Evolutionary conservation across 2,329 filamentous ascomycete species (phyloP), one percentile per base, ranked within the genome.

Genomic region (Didymella arachidicola): DNA sequence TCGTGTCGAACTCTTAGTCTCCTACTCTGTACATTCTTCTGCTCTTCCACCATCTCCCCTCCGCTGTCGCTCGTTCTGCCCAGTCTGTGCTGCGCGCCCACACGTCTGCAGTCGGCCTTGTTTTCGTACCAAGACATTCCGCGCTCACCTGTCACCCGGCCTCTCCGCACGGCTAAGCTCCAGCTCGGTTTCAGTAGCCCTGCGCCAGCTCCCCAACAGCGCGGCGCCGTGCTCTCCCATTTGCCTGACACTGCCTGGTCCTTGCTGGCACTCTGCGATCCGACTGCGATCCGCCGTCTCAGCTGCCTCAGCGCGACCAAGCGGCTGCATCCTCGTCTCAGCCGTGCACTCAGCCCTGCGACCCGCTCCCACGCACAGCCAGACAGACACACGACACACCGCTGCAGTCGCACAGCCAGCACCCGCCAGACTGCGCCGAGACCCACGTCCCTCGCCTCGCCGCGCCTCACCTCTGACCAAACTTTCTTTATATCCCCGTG

Each of bases 301-400:
- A 30, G 49, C 61, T 45, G 44, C 53, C 43, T 43, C 38, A 50
- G 30, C 64, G 53, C 62, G 44, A 58, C 39, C 29, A 48, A 48
- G 50, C 55, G 69, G 70, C 70, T 53, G 68, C 70, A 70, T 56
- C 56, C 60, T 26, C 49, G 73, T 76, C 73, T 75, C 73, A 74
- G 58, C 64, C 64, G 61, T 58, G 60, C 70, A 53, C 58, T 43
- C 64, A 63, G 64, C 66, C 64, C 62, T 66, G 60, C 65, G 47
- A 56, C 49, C 62, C 18, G 11, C 25, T 27, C 62, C 53, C 57
- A 58, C 46, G 43, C 48, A 48, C 64, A 48, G 36, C 36, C 36
- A 18, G 36, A 59, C 55, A 46, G 19, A 27, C 42, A 27, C 42
- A 44, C 42, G 42, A 44, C 42, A 26, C 41, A 62, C 64, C 36